Percentiles rank a stretch among this genome's conserved stretches.
Evolutionary conservation across 306 rosid species (phyloP).

Genomic region (Bauhinia variegata): DNA sequence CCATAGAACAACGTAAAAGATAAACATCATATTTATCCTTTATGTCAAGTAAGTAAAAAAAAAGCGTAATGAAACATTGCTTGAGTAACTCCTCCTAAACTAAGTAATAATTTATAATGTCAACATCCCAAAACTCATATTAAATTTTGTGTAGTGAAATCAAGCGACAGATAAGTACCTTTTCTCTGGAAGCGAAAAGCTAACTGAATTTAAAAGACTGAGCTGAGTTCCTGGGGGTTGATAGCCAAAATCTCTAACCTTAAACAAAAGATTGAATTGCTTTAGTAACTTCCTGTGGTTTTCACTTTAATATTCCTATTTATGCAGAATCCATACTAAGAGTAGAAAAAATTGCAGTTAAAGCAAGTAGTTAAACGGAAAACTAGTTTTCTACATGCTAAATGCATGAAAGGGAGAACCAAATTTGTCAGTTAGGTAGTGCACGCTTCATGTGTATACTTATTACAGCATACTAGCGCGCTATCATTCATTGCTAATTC

Average conservation of each 20-base stretch:
- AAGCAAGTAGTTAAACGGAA: neutral
- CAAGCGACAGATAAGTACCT: constrained; percentile 48
- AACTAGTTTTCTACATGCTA: constrained; percentile 6
- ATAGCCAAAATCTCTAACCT: constrained; percentile 84
- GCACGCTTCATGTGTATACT: neutral
- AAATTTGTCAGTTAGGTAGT: neutral
- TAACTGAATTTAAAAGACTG: constrained; percentile 67
- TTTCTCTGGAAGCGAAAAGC: constrained; percentile 77
- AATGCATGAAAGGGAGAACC: constrained; percentile 5
- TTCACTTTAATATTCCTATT: neutral
- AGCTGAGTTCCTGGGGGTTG: constrained; percentile 86
- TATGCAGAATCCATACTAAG: constrained; percentile 1
- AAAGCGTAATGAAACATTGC: constrained; percentile 6
- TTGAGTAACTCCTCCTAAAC: neutral
- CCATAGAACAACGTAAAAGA: neutral
- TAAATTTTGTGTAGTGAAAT: constrained; percentile 24
- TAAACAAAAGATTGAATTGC: neutral
- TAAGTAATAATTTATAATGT: neutral
- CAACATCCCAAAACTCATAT: constrained; percentile 22
- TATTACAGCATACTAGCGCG: too few species aligned
- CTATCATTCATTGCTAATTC: too few species aligned
- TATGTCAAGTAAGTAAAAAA: neutral
- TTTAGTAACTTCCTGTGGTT: constrained; percentile 15
- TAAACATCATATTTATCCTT: neutral
- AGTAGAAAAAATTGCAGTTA: neutral